Percentiles rank a stretch among this genome's conserved stretches.
Evolutionary conservation across 345 rosid genomes (phyloP).

Genomic region (Moricandia moricandioides): DNA sequence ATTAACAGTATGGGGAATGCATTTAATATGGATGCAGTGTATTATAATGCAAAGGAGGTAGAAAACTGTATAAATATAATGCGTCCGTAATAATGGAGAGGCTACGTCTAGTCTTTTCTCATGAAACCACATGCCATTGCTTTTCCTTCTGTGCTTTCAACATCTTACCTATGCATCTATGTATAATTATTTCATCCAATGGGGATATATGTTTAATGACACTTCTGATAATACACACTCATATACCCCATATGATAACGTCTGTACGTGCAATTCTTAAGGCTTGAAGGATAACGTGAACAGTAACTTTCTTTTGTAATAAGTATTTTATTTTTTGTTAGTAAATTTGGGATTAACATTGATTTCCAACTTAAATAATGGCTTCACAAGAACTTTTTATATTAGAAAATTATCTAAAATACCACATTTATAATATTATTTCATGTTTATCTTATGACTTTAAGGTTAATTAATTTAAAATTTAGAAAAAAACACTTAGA

Average conservation of each 20-base stretch:
- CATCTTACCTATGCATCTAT: constrained; percentile 34
- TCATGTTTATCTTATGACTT: too few relatives aligned
- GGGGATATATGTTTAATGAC: constrained; percentile 15
- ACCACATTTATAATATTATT: too few relatives aligned
- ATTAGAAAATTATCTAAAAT: too few relatives aligned
- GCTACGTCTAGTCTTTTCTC: constrained; percentile 41
- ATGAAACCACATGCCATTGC: constrained; percentile 40
- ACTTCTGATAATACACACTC: constrained; percentile 1
- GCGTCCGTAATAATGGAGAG: constrained; percentile 37
- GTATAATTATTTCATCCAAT: constrained; percentile 13
- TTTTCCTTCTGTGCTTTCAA: constrained; percentile 37
- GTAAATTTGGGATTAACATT: too few relatives aligned
- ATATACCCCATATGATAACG: constrained; percentile 23
- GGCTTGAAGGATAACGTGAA: constrained; percentile 3
- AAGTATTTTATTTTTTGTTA: neutral
- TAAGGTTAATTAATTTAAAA: too few relatives aligned
- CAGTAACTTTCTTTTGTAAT: neutral
- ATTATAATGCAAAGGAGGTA: constrained; percentile 23
- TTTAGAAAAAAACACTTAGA: too few relatives aligned
- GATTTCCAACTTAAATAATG: too few relatives aligned
- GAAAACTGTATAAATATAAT: constrained; percentile 26
- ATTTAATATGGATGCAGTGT: constrained; percentile 26
- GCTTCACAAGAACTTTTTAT: too few relatives aligned
- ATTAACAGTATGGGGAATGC: constrained; percentile 10
- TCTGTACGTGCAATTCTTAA: constrained; percentile 27